Evolutionary conservation across 306 rosid species (phyloP).

Genomic region (Casuarina cunninghamiana): DNA sequence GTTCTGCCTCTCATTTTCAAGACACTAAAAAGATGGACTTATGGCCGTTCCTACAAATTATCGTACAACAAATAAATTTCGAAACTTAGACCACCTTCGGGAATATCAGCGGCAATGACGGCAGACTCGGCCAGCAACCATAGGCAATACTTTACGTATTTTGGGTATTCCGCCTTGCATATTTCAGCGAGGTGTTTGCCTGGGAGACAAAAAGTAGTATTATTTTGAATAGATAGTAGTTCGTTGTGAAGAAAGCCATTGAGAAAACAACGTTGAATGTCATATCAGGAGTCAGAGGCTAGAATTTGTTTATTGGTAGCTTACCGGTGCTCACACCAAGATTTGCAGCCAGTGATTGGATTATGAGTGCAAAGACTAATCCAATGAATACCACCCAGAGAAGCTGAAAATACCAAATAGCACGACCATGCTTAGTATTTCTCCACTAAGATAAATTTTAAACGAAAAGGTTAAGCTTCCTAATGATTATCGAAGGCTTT

Average conservation of each 20-base stretch:
- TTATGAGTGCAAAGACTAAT: slow-evolving; percentile 72
- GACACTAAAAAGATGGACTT: too few relatives aligned
- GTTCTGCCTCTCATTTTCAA: too few relatives aligned
- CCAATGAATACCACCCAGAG: slow-evolving; percentile 90
- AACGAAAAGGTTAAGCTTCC: neutral
- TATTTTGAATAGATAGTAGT: neutral
- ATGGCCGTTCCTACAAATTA: too few relatives aligned
- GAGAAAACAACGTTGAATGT: neutral
- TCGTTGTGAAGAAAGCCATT: too few relatives aligned
- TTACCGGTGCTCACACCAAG: slow-evolving; percentile 84
- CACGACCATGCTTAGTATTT: neutral
- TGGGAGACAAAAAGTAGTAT: slow-evolving; percentile 10
- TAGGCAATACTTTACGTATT: slow-evolving; percentile 59
- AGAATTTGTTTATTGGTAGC: neutral
- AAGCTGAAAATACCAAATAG: slow-evolving; percentile 46
- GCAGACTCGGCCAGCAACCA: slow-evolving; percentile 86
- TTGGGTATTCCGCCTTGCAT: slow-evolving; percentile 79
- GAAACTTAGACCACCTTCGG: slow-evolving; percentile 54
- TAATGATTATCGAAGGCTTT: neutral
- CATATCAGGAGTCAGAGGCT: neutral
- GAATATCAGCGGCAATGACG: slow-evolving; percentile 91
- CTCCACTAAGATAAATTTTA: too few relatives aligned
- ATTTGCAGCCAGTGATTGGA: slow-evolving; percentile 88
- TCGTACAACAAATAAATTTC: neutral
- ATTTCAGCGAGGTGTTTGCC: slow-evolving; percentile 88